phyloP scores from a whole-genome alignment of 495 filamentous ascomycete species.

The Pseudotulostoma volvatum region DNA sequence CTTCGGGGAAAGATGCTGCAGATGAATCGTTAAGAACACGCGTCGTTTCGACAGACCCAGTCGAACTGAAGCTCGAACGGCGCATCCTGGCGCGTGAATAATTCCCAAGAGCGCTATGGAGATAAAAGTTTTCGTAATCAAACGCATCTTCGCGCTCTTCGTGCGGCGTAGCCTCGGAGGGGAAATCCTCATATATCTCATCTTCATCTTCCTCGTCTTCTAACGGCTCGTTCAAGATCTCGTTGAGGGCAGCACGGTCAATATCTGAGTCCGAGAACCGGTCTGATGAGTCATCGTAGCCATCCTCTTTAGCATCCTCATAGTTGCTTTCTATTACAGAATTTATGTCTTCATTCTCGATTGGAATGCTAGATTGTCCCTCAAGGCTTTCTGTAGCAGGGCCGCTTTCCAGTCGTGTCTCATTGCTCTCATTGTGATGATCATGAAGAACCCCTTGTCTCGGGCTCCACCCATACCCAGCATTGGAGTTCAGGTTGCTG shows the following conservation, averaged over 20 bases:
- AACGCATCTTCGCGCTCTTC: conserved; percentile 96
- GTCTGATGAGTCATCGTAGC: conserved; percentile 8
- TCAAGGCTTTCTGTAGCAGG: neutral
- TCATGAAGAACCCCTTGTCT: conserved; percentile 5
- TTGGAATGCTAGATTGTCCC: conserved; percentile 2
- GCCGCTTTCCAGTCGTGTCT: neutral
- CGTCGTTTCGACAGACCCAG: conserved; percentile 54
- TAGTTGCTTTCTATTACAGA: conserved; percentile 37
- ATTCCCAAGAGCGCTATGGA: conserved; percentile 76
- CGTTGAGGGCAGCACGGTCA: conserved; percentile 31
- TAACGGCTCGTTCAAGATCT: conserved; percentile 27
- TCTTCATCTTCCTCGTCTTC: conserved; percentile 22
- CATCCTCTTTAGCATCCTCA: conserved; percentile 42
- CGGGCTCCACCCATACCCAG: conserved; percentile 16
- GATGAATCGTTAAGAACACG: conserved; percentile 17
- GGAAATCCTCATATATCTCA: conserved; percentile 13
- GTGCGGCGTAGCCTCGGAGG: conserved; percentile 37
- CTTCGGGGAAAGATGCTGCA: conserved; percentile 14
- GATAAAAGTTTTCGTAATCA: conserved; percentile 90
- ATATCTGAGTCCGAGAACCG: conserved; percentile 29
- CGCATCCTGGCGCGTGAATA: conserved; percentile 34
- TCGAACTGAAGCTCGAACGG: conserved; percentile 43
- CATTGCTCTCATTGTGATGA: neutral
- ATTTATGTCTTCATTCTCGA: conserved; percentile 17
- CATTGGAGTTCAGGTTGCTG: conserved; percentile 16